Evolutionary conservation across 768 basidiomycete species (phyloP).

Genomic region (Trametes maxima): DNA sequence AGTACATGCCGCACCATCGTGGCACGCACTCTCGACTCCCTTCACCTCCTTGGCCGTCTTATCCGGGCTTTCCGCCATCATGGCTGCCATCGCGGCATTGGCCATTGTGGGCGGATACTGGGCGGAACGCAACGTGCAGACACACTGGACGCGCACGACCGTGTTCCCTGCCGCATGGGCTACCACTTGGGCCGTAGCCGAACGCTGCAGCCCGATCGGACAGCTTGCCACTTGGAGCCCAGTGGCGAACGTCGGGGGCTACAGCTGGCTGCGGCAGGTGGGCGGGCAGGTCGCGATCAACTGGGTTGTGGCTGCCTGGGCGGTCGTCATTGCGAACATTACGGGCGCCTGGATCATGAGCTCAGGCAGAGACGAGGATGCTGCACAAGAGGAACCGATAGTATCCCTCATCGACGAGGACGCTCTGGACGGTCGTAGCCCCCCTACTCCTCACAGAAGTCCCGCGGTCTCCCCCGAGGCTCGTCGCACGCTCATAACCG

Average conservation of each 20-base stretch:
- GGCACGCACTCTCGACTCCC: conserved; percentile 57
- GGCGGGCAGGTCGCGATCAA: conserved; percentile 65
- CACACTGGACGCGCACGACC: conserved; percentile 47
- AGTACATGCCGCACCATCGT: conserved; percentile 33
- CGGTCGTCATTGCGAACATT: conserved; percentile 59
- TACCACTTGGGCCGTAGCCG: conserved; percentile 55
- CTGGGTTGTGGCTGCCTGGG: conserved; percentile 79
- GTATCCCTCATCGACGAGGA: conserved; percentile 21
- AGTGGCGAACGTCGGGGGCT: conserved; percentile 51
- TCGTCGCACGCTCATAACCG: conserved; percentile 40
- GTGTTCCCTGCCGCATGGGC: conserved; percentile 76
- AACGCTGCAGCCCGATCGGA: conserved; percentile 66
- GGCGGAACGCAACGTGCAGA: conserved; percentile 39
- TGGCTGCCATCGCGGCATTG: conserved; percentile 37
- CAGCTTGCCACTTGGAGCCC: conserved; percentile 75
- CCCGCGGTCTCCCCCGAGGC: neutral
- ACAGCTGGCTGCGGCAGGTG: conserved; percentile 63
- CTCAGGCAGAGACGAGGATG: conserved; percentile 15
- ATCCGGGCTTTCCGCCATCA: conserved; percentile 41
- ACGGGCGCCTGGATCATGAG: conserved; percentile 62
- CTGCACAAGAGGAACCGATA: neutral
- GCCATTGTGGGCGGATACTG: conserved; percentile 41
- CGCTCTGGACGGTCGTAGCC: neutral
- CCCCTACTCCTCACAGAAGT: conserved; percentile 17
- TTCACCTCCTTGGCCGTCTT: conserved; percentile 51